Percentiles rank a stretch among this genome's conserved stretches.
These are phyloP conservation scores for Entoloma clypeatum DNA, from an alignment of 1,284 basidiomycete genomes.

Conservation along the genomic window DNA sequence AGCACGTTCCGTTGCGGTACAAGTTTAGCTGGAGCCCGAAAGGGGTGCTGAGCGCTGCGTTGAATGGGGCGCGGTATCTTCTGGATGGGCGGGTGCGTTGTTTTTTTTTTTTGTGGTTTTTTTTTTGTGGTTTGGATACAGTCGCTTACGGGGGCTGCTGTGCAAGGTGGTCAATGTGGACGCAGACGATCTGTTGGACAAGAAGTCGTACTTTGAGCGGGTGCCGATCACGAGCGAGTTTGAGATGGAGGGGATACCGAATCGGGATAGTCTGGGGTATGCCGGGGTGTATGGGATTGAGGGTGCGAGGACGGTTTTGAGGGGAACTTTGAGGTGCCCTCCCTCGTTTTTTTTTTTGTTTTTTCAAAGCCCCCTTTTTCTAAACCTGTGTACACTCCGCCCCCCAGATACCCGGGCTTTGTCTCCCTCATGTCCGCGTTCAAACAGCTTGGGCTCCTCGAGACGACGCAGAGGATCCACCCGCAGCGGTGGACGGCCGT, in stretches of 20 bases:
- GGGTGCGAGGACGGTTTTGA: conserved; percentile 64
- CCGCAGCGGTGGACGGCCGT: conserved; percentile 46
- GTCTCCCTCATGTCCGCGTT: conserved; percentile 74
- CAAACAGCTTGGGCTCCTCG: conserved; percentile 71
- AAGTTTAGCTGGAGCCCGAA: conserved; percentile 96
- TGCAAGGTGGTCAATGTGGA: conserved; percentile 50
- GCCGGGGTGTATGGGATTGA: conserved; percentile 62
- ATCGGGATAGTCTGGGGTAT: conserved; percentile 84
- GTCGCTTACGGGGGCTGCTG: background rate
- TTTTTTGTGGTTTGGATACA: background rate
- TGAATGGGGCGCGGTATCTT: conserved; percentile 75
- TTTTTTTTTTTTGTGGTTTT: conserved; percentile 7
- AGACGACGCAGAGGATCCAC: conserved; percentile 35
- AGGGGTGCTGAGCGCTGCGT: conserved; percentile 81
- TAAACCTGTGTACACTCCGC: background rate
- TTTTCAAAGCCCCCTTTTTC: background rate
- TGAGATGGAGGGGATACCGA: conserved; percentile 84
- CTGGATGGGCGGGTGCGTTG: conserved; percentile 46
- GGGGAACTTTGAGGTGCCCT: conserved; percentile 84
- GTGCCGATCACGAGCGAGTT: conserved; percentile 69
- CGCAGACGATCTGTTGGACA: conserved; percentile 49
- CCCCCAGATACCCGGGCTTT: conserved; percentile 81
- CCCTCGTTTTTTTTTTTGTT: too few species aligned
- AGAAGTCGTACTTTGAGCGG: conserved; percentile 55
- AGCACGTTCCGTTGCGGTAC: conserved; percentile 71